Evolutionary conservation across 495 filamentous ascomycete genomes (phyloP), one percentile per base, ranked within the genome.

Genomic region (Hypoxylon lenormandii): DNA sequence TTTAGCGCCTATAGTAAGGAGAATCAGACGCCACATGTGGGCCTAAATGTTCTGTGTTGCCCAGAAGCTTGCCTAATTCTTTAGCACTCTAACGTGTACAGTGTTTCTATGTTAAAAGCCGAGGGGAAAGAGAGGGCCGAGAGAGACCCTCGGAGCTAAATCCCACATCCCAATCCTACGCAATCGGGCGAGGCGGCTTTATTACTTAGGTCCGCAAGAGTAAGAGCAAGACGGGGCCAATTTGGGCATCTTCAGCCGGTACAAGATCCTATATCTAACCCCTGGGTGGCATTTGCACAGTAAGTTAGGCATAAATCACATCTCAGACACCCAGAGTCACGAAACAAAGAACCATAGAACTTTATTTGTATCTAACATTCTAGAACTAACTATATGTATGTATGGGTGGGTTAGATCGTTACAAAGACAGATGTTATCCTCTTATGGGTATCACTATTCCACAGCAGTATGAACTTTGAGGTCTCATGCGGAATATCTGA

Each of bases 11-110:
- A 45, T 50, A 46, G 26, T 52, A 37, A 60, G 56, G 33, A 3
- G 7, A 33, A 8, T 11, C 2, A 11, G 10, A 26, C 43, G 45
- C 30, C 53, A 52, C 43, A 47, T 23, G 64, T 68, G 65, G 65
- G 43, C 51, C 59, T 33, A 1, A 33, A 3, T 11, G 26, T n/a
- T n/a, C n/a, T 22, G 21, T 21, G 49, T 19, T 28, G 50, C 47
- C 59, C 22, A 63, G 46, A 69, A 63, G 50, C 46, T 26, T 40
- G 15, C 46, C 43, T 50, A 61, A 43, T 28, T 30, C 50, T 23
- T 42, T 66, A 66, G 55, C 42, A 50, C 30, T 8, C 10, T 11
- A 33, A n/a, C n/a, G n/a, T n/a, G n/a, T n/a, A n/a, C n/a, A n/a
- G n/a, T n/a, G n/a, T n/a, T n/a, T n/a, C n/a, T n/a, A n/a, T n/a